Evolutionary conservation across 1,139 yeast genomes (phyloP).

Genomic region (Debaryomycetaceae sp.): DNA sequence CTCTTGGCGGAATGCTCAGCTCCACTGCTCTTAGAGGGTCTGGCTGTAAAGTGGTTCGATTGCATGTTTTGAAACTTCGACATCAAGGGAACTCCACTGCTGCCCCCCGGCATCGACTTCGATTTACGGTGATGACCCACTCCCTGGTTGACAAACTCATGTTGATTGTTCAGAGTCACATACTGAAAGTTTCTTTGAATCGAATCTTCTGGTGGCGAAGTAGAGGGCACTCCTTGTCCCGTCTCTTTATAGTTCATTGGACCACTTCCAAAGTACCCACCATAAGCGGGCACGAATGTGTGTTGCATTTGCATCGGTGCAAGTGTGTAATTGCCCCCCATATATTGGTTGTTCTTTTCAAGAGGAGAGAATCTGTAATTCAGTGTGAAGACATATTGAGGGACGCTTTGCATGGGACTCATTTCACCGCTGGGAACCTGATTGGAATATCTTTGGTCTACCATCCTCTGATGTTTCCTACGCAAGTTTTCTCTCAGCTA

Average conservation of each 20-base stretch:
- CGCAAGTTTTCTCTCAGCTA: not conserved
- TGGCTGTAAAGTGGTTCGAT: not conserved
- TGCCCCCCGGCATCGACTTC: constrained; percentile 7
- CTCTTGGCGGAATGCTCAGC: not conserved
- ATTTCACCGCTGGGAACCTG: not conserved
- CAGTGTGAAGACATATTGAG: not conserved
- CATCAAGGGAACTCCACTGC: constrained; percentile 3
- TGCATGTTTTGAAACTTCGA: constrained; percentile 7
- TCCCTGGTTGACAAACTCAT: not conserved
- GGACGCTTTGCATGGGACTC: not conserved
- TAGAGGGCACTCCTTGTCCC: not conserved
- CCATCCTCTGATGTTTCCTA: not conserved
- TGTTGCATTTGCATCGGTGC: not conserved
- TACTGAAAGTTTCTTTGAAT: not conserved
- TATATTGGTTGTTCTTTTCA: not conserved
- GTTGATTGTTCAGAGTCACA: not conserved
- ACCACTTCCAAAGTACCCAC: not conserved
- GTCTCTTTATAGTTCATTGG: not conserved
- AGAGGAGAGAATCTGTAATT: not conserved
- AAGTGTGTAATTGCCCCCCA: not conserved
- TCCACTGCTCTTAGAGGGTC: constrained; percentile 1
- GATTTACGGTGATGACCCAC: constrained; percentile 6
- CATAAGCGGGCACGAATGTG: not conserved
- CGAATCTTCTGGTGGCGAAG: not conserved
- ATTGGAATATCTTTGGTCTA: not conserved